These are phyloP conservation scores for Porphyrellus cyaneotinctus DNA, from an alignment of 768 basidiomycete species.

Conservation along the genomic window DNA sequence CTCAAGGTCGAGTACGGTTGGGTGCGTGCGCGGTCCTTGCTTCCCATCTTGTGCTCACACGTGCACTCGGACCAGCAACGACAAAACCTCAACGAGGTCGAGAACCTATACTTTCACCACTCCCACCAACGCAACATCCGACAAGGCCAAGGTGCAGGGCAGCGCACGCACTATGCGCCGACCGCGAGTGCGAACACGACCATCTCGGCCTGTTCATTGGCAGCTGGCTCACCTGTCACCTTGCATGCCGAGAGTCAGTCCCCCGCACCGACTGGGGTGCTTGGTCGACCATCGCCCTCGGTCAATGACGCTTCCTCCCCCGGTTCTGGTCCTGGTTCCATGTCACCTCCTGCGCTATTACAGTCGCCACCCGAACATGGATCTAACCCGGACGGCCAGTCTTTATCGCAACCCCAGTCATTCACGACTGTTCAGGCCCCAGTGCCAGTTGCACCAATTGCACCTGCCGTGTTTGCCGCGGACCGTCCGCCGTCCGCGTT, in stretches of 20 bases:
- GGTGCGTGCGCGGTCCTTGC: slow-evolving; percentile 36
- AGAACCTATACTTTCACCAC: slow-evolving; percentile 77
- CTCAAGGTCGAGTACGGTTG: slow-evolving; percentile 80
- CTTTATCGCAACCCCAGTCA: not conserved
- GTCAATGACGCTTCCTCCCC: not conserved
- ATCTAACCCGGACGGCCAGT: not conserved
- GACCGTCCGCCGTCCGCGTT: slow-evolving; percentile 2
- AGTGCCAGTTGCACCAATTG: not conserved
- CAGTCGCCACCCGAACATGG: slow-evolving; percentile 4
- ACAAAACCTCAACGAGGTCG: slow-evolving; percentile 76
- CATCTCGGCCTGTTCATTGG: no score
- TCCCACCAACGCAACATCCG: slow-evolving; percentile 45
- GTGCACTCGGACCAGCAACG: slow-evolving; percentile 48
- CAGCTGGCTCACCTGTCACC: not conserved
- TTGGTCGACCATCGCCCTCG: slow-evolving; percentile 13
- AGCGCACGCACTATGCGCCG: slow-evolving; percentile 19
- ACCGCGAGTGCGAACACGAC: not conserved
- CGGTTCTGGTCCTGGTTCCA: not conserved
- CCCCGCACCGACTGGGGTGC: slow-evolving; percentile 11
- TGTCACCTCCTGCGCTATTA: slow-evolving; percentile 1
- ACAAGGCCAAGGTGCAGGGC: slow-evolving; percentile 11
- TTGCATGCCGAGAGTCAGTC: slow-evolving; percentile 10
- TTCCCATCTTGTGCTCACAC: not conserved
- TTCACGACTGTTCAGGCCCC: not conserved
- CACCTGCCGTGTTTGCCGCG: not conserved